phyloP scores from a whole-genome alignment of 768 basidiomycete genomes.

The Inosperma sp. region DNA sequence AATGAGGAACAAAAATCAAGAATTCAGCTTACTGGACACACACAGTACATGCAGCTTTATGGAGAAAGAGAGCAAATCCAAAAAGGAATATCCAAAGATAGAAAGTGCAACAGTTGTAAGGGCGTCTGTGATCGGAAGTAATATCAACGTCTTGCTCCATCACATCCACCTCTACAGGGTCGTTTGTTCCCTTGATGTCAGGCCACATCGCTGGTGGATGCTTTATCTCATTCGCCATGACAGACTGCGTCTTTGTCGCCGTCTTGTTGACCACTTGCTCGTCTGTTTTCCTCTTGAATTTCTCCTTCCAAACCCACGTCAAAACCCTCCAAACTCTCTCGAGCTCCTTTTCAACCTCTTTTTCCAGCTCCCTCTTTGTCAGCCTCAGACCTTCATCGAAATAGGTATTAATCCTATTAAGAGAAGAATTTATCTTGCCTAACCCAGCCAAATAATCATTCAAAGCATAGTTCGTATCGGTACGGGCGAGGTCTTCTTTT shows the following conservation, averaged over 20 bases:
- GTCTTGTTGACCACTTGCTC: not conserved
- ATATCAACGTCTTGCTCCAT: no score
- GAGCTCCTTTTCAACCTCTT: constrained; percentile 57
- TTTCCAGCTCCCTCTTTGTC: constrained; percentile 48
- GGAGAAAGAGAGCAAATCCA: no score
- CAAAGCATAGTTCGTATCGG: constrained; percentile 52
- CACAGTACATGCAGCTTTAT: no score
- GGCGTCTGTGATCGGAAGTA: no score
- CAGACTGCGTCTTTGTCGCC: not conserved
- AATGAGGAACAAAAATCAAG: no score
- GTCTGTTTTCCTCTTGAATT: constrained; percentile 16
- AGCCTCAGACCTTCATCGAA: constrained; percentile 52
- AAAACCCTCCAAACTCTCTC: constrained; percentile 45
- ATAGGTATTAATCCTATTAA: constrained; percentile 65
- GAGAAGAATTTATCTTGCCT: constrained; percentile 54
- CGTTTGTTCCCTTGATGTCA: no score
- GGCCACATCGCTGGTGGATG: no score
- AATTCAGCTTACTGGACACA: no score
- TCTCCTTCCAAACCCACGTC: constrained; percentile 34
- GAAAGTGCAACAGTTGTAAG: no score
- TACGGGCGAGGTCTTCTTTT: constrained; percentile 52
- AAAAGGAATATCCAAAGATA: no score
- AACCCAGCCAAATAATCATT: constrained; percentile 61
- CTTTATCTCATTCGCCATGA: no score
- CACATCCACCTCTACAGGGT: no score